These are phyloP conservation scores for Kingdonia uniflora DNA, from an alignment of 164 flowering plant species.

Conservation along the genomic window DNA sequence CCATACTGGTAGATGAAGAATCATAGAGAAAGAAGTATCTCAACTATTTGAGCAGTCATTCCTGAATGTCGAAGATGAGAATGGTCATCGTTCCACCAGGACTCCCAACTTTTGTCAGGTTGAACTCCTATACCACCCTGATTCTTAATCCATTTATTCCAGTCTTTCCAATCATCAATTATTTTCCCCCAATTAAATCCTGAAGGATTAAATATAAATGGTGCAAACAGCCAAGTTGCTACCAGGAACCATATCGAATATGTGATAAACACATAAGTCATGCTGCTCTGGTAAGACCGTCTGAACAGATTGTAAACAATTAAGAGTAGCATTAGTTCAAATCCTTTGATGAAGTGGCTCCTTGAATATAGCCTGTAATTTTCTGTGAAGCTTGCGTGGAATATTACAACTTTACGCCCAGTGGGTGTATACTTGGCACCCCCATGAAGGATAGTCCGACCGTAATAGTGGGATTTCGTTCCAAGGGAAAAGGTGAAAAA, in stretches of 20 bases:
- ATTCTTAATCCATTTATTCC: conserved; percentile 91
- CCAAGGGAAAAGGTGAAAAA: conserved; percentile 95
- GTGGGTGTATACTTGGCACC: conserved; percentile 95
- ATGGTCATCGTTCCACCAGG: conserved; percentile 97
- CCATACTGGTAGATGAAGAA: conserved; percentile 95
- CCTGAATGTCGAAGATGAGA: conserved; percentile 70
- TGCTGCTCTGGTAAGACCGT: conserved; percentile 47
- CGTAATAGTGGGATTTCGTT: conserved; percentile 76
- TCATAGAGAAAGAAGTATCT: conserved; percentile 68
- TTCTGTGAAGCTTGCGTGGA: conserved; percentile 80
- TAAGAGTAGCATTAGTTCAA: conserved; percentile 71
- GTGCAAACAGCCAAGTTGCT: conserved; percentile 86
- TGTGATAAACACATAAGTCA: conserved; percentile 63
- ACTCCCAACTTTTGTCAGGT: conserved; percentile 90
- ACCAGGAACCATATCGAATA: conserved; percentile 92
- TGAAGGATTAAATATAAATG: conserved; percentile 89
- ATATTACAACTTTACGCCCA: conserved; percentile 85
- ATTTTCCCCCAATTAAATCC: conserved; percentile 81
- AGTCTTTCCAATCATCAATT: conserved; percentile 89
- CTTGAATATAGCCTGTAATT: conserved; percentile 86
- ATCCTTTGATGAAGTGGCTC: conserved; percentile 95
- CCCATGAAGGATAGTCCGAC: conserved; percentile 88
- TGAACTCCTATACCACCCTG: conserved; percentile 88
- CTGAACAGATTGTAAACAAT: conserved; percentile 64
- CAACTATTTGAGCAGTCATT: conserved; percentile 39